Evolutionary conservation across 2,329 filamentous ascomycete species (phyloP).

Genomic region (Colletotrichum truncatum): DNA sequence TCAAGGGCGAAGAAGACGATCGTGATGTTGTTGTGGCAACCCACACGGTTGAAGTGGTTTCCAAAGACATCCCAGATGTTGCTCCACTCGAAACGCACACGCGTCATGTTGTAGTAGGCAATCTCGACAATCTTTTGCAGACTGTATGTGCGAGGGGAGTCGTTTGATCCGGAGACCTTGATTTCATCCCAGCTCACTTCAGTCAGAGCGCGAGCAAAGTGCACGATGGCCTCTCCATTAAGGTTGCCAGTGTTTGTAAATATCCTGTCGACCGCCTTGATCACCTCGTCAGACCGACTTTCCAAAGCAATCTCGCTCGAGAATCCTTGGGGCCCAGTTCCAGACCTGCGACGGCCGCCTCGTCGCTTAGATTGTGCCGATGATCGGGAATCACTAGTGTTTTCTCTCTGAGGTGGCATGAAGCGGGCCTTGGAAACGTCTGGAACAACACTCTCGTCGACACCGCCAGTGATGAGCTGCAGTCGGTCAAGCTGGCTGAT

Average conservation of each 20-base stretch:
- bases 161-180: conserved; percentile 94
- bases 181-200: conserved; percentile 99
- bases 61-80: conserved; percentile 98
- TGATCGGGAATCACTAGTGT: conserved; percentile 67
- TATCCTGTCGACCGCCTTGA: conserved; percentile 92
- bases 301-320: conserved; percentile 88
- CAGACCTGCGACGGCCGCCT: conserved; percentile 56
- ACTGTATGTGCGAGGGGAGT: conserved; percentile 95
- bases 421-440: conserved; percentile 89
- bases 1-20: conserved; percentile 98
- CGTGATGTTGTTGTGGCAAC: conserved; percentile 94
- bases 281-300: conserved; percentile 90
- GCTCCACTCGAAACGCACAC: conserved; percentile 98
- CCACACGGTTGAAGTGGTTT: conserved; percentile 97
- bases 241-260: conserved; percentile 96
- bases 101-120: conserved; percentile 99
- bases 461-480: conserved; percentile 92
- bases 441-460: conserved; percentile 91
- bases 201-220: conserved; percentile 91
- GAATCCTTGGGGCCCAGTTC: conserved; percentile 70
- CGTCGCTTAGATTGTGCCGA: conserved; percentile 68
- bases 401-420: conserved; percentile 65
- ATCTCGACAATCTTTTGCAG: conserved; percentile 98
- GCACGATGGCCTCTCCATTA: conserved; percentile 91
- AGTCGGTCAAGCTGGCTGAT: conserved; percentile 96